Evolutionary conservation across 441 rosid species (phyloP).

Genomic region (Pelargonium australe): DNA sequence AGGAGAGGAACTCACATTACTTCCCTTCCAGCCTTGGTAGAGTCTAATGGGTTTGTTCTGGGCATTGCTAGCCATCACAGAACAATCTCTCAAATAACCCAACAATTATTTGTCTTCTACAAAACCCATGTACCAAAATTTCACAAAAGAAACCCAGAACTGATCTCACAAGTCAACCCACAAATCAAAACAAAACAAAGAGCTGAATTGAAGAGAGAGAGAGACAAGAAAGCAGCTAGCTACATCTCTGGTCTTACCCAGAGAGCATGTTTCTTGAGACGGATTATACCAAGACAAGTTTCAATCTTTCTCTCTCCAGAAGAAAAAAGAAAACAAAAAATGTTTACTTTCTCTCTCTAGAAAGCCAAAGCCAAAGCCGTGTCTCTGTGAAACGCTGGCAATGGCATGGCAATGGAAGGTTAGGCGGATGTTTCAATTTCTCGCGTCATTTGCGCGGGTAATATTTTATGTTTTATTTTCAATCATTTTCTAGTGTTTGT

Average conservation of each 20-base stretch:
- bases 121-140: slow-evolving; percentile 2
- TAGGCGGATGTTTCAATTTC: slow-evolving; percentile 31
- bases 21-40: slow-evolving; percentile 82
- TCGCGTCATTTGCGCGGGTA: slow-evolving; percentile 14
- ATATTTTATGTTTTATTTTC: not conserved
- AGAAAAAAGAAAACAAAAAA: not conserved
- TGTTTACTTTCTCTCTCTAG: not conserved
- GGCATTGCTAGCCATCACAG: slow-evolving; percentile 11
- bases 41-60: slow-evolving; percentile 39
- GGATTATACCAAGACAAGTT: slow-evolving; percentile 17
- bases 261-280: not conserved
- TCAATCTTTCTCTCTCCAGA: not conserved
- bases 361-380: not conserved
- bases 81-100: not conserved
- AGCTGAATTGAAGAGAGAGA: not conserved
- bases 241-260: not conserved
- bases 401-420: not conserved
- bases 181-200: not conserved
- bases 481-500: not conserved
- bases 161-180: not conserved
- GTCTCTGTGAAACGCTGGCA: slow-evolving; percentile 2
- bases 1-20: slow-evolving; percentile 47
- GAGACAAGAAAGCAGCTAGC: slow-evolving; percentile 9
- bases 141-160: not conserved
- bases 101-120: not conserved